Conservation (phyloP, 2,329 filamentous ascomycete species). For the Elsinoe australis region DNA sequence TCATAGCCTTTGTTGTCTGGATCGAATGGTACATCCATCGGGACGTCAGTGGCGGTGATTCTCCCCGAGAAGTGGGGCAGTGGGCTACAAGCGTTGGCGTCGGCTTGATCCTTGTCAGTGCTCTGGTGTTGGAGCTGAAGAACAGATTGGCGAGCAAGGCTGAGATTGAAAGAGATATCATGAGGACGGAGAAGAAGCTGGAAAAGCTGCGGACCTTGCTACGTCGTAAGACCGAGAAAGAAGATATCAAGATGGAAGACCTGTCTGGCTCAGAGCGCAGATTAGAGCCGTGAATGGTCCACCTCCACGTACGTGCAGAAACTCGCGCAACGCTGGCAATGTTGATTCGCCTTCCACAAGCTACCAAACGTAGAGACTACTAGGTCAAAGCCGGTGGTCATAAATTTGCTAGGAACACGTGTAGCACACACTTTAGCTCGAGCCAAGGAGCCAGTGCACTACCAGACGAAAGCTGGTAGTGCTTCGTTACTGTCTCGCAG, state of each 20-base stretch:
- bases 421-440: no score
- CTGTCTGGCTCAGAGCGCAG: not conserved
- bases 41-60: not conserved
- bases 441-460: no score
- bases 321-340: no score
- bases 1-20: constrained; percentile 2
- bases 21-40: constrained; percentile 13
- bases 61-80: constrained; percentile 5
- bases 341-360: no score
- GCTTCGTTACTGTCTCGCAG: no score
- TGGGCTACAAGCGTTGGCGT: constrained; percentile 12
- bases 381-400: no score
- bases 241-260: not conserved
- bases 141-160: not conserved
- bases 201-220: not conserved
- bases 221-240: not conserved
- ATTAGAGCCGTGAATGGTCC: not conserved
- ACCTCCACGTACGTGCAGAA: no score
- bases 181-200: constrained; percentile 1
- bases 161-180: constrained; percentile 4
- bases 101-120: not conserved
- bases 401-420: no score
- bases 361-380: no score
- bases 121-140: constrained; percentile 8
- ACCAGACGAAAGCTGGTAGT: no score